Percentiles rank a stretch among this genome's conserved stretches.
Conservation (phyloP, 2,329 filamentous ascomycete species). For the Blastomyces silverae region DNA sequence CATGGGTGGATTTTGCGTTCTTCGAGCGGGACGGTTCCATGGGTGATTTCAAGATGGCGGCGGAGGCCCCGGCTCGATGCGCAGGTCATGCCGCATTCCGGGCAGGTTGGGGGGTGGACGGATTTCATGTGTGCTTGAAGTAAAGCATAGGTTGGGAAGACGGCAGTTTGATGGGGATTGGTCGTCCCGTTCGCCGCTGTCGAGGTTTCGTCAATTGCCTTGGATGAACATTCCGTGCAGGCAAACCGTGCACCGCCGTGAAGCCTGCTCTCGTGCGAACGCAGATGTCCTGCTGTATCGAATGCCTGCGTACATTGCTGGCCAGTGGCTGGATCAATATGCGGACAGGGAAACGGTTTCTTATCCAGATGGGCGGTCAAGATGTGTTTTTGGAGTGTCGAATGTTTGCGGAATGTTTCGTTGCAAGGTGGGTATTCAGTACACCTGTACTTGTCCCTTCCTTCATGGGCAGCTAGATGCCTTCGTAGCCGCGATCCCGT, state of each 20-base stretch:
- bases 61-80: constrained; percentile 61
- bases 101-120: constrained; percentile 65
- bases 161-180: constrained; percentile 22
- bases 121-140: constrained; percentile 67
- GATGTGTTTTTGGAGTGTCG: constrained; percentile 77
- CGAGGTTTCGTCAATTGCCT: constrained; percentile 27
- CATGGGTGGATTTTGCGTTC: constrained; percentile 63
- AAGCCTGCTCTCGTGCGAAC: constrained; percentile 61
- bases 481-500: constrained; percentile 70
- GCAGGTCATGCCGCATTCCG: constrained; percentile 65
- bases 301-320: constrained; percentile 61
- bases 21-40: constrained; percentile 54
- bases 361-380: constrained; percentile 65
- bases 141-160: constrained; percentile 65
- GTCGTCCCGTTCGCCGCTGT: constrained; percentile 15
- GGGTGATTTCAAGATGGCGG: constrained; percentile 69
- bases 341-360: constrained; percentile 63
- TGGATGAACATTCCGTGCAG: constrained; percentile 63
- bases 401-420: constrained; percentile 77
- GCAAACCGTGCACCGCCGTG: constrained; percentile 67
- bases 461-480: constrained; percentile 71
- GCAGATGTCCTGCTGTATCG: constrained; percentile 63
- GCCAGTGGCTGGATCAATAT: constrained; percentile 49
- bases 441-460: constrained; percentile 68
- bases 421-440: constrained; percentile 62